These are phyloP conservation scores for Serendipita vermifera DNA, from an alignment of 768 basidiomycete genomes.

Conservation along the genomic window DNA sequence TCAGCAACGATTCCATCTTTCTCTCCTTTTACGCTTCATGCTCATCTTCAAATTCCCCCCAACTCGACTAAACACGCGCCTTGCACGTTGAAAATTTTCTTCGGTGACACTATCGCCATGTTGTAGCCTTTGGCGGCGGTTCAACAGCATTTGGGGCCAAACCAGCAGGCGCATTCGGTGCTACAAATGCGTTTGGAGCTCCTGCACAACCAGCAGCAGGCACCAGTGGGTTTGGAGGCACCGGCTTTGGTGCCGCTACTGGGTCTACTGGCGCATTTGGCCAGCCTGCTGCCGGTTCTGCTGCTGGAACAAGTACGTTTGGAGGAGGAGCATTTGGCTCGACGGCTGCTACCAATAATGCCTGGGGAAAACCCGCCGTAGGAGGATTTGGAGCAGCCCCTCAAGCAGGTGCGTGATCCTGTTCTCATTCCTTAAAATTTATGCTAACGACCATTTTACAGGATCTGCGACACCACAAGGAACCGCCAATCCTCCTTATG, in stretches of 20 bases:
- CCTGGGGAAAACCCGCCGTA: conserved; percentile 18
- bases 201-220: conserved; percentile 16
- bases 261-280: conserved; percentile 34
- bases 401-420: conserved; percentile 17
- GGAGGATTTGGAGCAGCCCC: conserved; percentile 16
- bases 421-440: conserved; percentile 10
- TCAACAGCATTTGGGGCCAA: conserved; percentile 24
- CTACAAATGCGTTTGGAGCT: conserved; percentile 19
- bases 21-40: conserved; percentile 11
- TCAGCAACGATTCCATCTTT: not conserved
- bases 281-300: conserved; percentile 31
- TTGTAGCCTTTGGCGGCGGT: conserved; percentile 10
- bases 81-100: conserved; percentile 33
- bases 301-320: conserved; percentile 32
- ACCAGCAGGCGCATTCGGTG: conserved; percentile 59
- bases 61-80: conserved; percentile 31
- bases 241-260: conserved; percentile 36
- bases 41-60: conserved; percentile 11
- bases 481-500: conserved; percentile 51
- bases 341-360: not conserved
- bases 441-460: conserved; percentile 10
- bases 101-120: conserved; percentile 38
- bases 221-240: conserved; percentile 48
- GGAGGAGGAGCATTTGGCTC: conserved; percentile 23
- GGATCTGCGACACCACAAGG: conserved; percentile 32